Base-by-base conservation (phyloP, 805 yeast genomes). In the Hemisphaericaspora nanyangensis region DNA sequence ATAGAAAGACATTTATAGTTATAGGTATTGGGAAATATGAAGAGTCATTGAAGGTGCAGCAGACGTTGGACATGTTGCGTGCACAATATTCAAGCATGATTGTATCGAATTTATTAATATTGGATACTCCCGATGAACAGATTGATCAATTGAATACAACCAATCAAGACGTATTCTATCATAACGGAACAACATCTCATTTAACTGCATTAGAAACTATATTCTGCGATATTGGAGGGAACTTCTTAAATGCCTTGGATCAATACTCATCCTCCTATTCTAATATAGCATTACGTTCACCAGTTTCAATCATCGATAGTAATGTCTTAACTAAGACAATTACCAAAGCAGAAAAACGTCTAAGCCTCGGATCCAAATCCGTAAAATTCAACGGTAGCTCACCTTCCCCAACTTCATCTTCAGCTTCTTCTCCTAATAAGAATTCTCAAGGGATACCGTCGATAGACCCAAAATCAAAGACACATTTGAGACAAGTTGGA, bases 281-380 rank as follows among this genome's bases (percentile, higher is more conserved):
- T 43, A 87, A 85, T 55, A 85, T 87, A 27, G 84, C 96, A 0
- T 70, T 88, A 43, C 70, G 95, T 48, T 85, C 95, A 0, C 96
- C 96, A 0, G 85, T 85, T 0, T 73, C 80, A 3, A 68, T 79
- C 28, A 74, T 76, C 3, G 76, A 77, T 25, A 69, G 72, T 38
- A 70, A 75, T 31, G 68, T 59, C 10, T 45, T 75, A 20, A 55
- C 72, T 3, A 60, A 63, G 37, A 59, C 74, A 12, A 63, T 69
- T n/a, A 48, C 52, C 17, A 59, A 54, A 28, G 71, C 74, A 12
- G 73, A 66, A 43, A 72, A 71, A 47, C 44, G 73, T 40, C 42
- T 71, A 28, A 60, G 67, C 33, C 17, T 33, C 12, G 61, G 78
- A 4, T 52, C 64, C n/a, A 46, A 60, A 3, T 61, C 71, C 11